A percentile compares a stretch with the other conserved stretches of the same genome.
Conservation (phyloP, 139 green algal genomes). For the Coelastrella sp. region DNA sequence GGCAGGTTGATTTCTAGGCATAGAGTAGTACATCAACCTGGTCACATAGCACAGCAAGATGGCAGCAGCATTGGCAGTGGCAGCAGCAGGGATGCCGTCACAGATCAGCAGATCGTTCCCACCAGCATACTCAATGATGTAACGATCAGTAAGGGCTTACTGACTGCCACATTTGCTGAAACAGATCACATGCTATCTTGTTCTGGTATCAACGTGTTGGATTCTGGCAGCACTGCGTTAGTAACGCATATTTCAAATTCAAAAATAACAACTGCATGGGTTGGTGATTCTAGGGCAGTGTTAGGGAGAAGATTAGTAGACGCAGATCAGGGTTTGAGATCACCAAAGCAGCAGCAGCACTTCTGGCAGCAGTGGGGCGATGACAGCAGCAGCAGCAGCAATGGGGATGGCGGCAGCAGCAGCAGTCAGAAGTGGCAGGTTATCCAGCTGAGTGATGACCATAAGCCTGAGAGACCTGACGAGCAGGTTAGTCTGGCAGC, state of each 20-base stretch:
- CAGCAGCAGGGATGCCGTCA: not conserved
- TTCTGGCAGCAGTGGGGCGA: not conserved
- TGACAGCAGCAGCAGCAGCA: not conserved
- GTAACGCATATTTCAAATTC: constrained; percentile 45
- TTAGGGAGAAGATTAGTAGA: constrained; percentile 41
- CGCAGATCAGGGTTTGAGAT: not conserved
- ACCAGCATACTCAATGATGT: not conserved
- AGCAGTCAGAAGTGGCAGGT: constrained; percentile 10
- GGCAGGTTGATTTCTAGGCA: constrained; percentile 2
- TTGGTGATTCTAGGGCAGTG: constrained; percentile 59
- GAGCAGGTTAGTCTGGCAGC: constrained; percentile 44
- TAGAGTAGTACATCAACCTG: constrained; percentile 1
- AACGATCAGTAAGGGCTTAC: not conserved
- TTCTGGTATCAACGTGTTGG: constrained; percentile 30
- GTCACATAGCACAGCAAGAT: too few species aligned
- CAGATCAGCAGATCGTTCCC: not conserved
- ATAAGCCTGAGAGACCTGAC: constrained; percentile 62
- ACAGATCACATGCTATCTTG: constrained; percentile 15
- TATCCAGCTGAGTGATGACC: constrained; percentile 52
- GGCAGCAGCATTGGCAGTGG: too few species aligned
- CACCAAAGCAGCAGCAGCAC: not conserved
- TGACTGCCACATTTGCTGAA: constrained; percentile 16
- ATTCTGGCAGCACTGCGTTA: constrained; percentile 51
- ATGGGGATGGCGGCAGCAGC: too few species aligned
- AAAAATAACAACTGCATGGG: constrained; percentile 62